Percentiles rank a stretch among this genome's conserved stretches.
phyloP scores from a whole-genome alignment of 2,329 filamentous ascomycete species.

The Pseudopithomyces maydicus region DNA sequence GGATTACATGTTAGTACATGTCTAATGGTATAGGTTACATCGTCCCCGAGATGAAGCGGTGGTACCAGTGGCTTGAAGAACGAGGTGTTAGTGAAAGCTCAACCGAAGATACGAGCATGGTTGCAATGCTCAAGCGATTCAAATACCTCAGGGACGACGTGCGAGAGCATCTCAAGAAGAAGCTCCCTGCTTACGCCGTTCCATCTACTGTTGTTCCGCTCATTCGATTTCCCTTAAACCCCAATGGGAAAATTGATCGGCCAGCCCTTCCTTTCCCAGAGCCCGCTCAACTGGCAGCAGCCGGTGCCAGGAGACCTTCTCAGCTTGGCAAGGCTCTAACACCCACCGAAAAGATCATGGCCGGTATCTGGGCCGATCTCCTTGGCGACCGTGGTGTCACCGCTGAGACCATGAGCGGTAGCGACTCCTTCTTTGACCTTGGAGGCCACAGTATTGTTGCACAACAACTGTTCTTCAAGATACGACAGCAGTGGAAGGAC shows the following conservation, averaged over 20 bases:
- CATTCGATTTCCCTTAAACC: slow-evolving; percentile 71
- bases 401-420: slow-evolving; percentile 67
- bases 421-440: slow-evolving; percentile 75
- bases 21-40: slow-evolving; percentile 62
- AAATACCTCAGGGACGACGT: slow-evolving; percentile 63
- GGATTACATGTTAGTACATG: neutral
- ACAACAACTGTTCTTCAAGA: slow-evolving; percentile 77
- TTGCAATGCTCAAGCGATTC: slow-evolving; percentile 64
- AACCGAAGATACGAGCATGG: slow-evolving; percentile 56
- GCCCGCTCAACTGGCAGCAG: slow-evolving; percentile 66
- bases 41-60: slow-evolving; percentile 78
- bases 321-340: slow-evolving; percentile 53
- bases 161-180: slow-evolving; percentile 71
- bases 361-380: slow-evolving; percentile 74
- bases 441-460: slow-evolving; percentile 83
- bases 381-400: slow-evolving; percentile 65
- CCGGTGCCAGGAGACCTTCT: slow-evolving; percentile 53
- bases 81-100: slow-evolving; percentile 45
- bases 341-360: slow-evolving; percentile 69
- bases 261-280: slow-evolving; percentile 82
- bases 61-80: slow-evolving; percentile 69
- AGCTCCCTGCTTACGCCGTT: slow-evolving; percentile 75
- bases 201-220: slow-evolving; percentile 76
- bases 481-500: slow-evolving; percentile 66
- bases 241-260: slow-evolving; percentile 74